Conservation (phyloP, 2,329 filamentous ascomycete genomes). For the Claviceps fusiformis region DNA sequence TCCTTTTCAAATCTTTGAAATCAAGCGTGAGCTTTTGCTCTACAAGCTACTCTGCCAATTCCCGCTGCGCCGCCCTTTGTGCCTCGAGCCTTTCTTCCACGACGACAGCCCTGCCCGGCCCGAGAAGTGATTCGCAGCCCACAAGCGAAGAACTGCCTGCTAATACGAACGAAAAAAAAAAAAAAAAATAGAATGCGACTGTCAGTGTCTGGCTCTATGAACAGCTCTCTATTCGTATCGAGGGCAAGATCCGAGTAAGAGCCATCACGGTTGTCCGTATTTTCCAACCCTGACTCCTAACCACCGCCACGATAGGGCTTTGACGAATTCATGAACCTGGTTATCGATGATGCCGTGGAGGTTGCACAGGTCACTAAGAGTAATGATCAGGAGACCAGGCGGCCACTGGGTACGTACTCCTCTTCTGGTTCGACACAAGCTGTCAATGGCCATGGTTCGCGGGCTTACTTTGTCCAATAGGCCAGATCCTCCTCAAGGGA, state of each 20-base stretch:
- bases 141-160: slow-evolving; percentile 9
- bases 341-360: slow-evolving; percentile 89
- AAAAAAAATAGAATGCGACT: slow-evolving; percentile 52
- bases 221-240: slow-evolving; percentile 84
- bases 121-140: not conserved
- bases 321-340: slow-evolving; percentile 98
- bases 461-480: slow-evolving; percentile 29
- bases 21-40: not conserved
- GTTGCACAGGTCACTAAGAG: slow-evolving; percentile 75
- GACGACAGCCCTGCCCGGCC: not conserved
- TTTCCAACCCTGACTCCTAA: not conserved
- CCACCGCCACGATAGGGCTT: slow-evolving; percentile 52
- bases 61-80: not conserved
- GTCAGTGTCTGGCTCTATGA: slow-evolving; percentile 97
- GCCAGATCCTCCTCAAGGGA: slow-evolving; percentile 75
- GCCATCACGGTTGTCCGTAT: not conserved
- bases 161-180: not conserved
- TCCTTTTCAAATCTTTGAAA: not conserved
- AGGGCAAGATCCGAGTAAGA: slow-evolving; percentile 85
- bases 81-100: not conserved
- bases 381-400: slow-evolving; percentile 60
- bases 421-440: not conserved
- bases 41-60: not conserved
- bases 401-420: slow-evolving; percentile 53
- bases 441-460: not conserved